phyloP scores from a whole-genome alignment of 2,329 filamentous ascomycete genomes.

The Fusarium nanum region DNA sequence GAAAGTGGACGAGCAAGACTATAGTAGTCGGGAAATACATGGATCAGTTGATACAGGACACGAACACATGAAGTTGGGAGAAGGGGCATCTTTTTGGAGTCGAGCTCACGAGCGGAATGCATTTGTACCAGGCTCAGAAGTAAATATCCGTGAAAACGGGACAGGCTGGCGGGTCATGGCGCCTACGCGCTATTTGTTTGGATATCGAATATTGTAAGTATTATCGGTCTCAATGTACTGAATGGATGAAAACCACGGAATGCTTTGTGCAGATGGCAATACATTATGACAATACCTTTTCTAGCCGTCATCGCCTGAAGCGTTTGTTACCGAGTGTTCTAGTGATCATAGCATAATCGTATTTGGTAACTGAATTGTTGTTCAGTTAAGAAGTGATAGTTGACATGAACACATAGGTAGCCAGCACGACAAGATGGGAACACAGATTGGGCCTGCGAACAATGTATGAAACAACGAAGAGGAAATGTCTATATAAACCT shows the following conservation, averaged over 20 bases:
- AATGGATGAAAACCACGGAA: conserved; percentile 15
- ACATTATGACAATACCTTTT: conserved; percentile 1
- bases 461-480: neutral
- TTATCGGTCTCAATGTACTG: conserved; percentile 20
- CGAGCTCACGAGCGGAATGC: conserved; percentile 32
- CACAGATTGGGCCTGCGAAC: neutral
- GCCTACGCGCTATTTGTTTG: conserved; percentile 23
- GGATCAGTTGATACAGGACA: conserved; percentile 8
- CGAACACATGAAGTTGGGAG: conserved; percentile 27
- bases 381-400: neutral
- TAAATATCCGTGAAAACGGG: conserved; percentile 25
- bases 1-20: neutral
- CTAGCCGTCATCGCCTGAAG: too few species aligned
- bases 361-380: neutral
- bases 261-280: conserved; percentile 9
- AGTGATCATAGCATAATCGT: neutral
- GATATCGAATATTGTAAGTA: conserved; percentile 33
- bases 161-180: conserved; percentile 11
- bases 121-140: conserved; percentile 29
- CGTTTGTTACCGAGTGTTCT: neutral
- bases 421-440: neutral
- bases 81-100: conserved; percentile 35
- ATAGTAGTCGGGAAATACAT: neutral
- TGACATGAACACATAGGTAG: neutral
- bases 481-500: neutral